Conservation (phyloP, 2,329 filamentous ascomycete species). For the Botrytis pseudocinerea region DNA sequence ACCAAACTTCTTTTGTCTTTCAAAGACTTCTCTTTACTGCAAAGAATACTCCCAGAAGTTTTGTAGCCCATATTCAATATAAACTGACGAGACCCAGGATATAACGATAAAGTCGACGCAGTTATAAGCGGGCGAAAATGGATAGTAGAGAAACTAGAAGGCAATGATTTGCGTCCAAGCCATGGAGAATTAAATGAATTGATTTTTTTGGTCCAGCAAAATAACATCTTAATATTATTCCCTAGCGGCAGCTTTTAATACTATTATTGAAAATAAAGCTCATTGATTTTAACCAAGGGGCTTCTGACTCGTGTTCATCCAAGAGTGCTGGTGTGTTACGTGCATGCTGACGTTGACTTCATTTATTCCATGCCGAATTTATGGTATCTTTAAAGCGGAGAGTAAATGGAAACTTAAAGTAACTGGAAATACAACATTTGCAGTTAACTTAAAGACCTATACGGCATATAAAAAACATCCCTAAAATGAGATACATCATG, state of each 20-base stretch:
- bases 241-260: background rate
- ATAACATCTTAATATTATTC: background rate
- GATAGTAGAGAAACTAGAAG: background rate
- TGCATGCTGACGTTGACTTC: background rate
- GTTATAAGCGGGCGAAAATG: background rate
- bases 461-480: background rate
- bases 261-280: background rate
- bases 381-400: background rate
- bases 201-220: background rate
- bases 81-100: background rate
- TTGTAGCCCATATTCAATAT: background rate
- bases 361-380: background rate
- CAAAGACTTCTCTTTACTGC: background rate
- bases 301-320: background rate
- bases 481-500: background rate
- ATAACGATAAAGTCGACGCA: background rate
- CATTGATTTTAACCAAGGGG: background rate
- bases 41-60: background rate
- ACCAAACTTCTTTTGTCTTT: background rate
- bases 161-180: background rate
- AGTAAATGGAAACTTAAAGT: background rate
- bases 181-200: background rate
- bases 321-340: background rate
- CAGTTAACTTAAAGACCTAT: background rate
- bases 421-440: background rate